These are phyloP conservation scores for Pharnaceum exiguum DNA, from an alignment of 148 eudicot genomes.

Conservation along the genomic window DNA sequence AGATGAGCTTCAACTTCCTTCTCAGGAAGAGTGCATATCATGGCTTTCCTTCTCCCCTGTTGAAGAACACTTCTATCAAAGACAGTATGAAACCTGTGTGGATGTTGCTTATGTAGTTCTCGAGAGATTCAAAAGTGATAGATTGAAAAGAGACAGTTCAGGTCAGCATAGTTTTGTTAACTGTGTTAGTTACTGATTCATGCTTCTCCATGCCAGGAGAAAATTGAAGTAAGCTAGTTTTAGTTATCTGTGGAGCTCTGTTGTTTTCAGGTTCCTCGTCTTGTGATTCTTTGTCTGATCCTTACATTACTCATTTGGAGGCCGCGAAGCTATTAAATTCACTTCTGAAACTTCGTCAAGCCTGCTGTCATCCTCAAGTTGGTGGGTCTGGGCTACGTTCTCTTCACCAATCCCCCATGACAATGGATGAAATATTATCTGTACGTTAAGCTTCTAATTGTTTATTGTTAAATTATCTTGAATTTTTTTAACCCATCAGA, in stretches of 20 bases:
- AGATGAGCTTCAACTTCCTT: slow-evolving; percentile 87
- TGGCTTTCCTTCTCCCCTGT: slow-evolving; percentile 85
- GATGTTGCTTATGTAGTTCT: slow-evolving; percentile 71
- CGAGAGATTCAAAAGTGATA: slow-evolving; percentile 52
- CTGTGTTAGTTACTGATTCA: not conserved
- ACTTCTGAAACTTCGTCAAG: slow-evolving; percentile 96
- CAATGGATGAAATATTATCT: slow-evolving; percentile 91
- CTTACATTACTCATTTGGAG: slow-evolving; percentile 62
- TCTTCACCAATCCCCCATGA: slow-evolving; percentile 89
- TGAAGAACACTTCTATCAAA: slow-evolving; percentile 88
- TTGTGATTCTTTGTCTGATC: slow-evolving; percentile 40
- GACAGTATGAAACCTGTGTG: slow-evolving; percentile 92
- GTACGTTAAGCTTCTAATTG: slow-evolving; percentile 32
- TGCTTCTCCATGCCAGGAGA: not conserved
- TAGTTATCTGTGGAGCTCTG: not conserved
- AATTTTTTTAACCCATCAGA: no score
- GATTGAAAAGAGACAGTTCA: slow-evolving; percentile 33
- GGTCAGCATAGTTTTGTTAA: slow-evolving; percentile 29
- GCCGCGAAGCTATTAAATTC: slow-evolving; percentile 86
- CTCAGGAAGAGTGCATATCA: slow-evolving; percentile 83
- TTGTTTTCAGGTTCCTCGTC: slow-evolving; percentile 41
- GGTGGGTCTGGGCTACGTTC: slow-evolving; percentile 93
- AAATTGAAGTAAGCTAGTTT: not conserved
- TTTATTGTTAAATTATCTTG: no score
- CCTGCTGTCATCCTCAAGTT: slow-evolving; percentile 99